Evolutionary conservation across 345 rosid genomes (phyloP), one percentile per base, ranked within the genome.

Genomic region (Clarkia xantiana): DNA sequence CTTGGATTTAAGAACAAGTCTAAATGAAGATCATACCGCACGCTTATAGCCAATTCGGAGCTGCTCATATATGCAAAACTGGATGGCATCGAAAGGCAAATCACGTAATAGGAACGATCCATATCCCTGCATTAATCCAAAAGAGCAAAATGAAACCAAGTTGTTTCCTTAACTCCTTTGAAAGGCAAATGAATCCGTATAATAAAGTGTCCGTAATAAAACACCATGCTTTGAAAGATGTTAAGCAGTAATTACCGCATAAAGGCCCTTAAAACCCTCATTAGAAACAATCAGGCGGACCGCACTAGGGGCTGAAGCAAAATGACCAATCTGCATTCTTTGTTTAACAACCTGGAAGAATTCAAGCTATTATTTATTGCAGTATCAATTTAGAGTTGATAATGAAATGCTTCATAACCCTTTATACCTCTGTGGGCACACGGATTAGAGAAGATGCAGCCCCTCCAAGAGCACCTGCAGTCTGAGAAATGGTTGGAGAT

Each of bases 11-110:
- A 16, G 1, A 14, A 47, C 9, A 47, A 6, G 29, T 19, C 13
- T 3, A 25, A 23, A 23, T 48, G 17, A 49, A 29, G 36, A 29
- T 49, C 77, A 72, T 79, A 83, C 97, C 20, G 80, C 94, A 17
- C 43, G 74, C 61, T 80, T 91, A 67, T 86, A 91, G 45, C 93
- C 95, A 54, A 91, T 63, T 51, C 94, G 79, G 40, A 91, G 80
- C 73, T 91, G 96, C 80, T 91, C 96, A 42, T 91, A 91, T 59
- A 86, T 73, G 69, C 96, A 91, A 70, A 91, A 91, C 62, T 91
- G 96, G 62, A 84, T 73, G 29, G 94, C 98, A 71, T 91, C 98
- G 72, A 91, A 91, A 13, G 94, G 94, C 68, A 91, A 75, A 75
- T 91, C 98, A 61, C 94, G 75, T 71, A 91, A 52, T 29, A 86